Evolutionary conservation across 176 grass and related monocot species (phyloP), one percentile per base, ranked within the genome.

Genomic region (Oryza officinalis): DNA sequence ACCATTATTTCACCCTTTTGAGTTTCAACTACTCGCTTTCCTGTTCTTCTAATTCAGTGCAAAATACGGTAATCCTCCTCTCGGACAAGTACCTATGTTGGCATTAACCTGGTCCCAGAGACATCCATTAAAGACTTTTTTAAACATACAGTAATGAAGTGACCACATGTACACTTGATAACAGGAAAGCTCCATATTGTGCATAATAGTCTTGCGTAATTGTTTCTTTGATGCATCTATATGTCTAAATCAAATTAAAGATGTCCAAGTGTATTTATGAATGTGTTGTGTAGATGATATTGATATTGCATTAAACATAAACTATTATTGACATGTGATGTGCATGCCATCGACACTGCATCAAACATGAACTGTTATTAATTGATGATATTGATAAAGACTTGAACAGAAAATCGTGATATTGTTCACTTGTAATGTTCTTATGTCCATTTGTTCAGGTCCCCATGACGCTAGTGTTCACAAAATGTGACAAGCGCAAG

Each of bases 401-500:
- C 41, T 30, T 64, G 59, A 66, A 15, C 44, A 72, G 25, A 7
- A 81, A 77, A 28, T 86, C 32, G 64, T 20, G 20, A 10, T 35
- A 68, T 7, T 57, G 57, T 50, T 69, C 18, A 20, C 8, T 43
- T 72, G 60, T 22, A 78, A 78, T 88, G 61, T 71, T 72, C 15
- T 70, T 74, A 47, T 74, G 7, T 13, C 12, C 30, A 33, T 83
- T 31, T 57, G 43, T 75, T 86, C 86, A 99, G 96, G 91, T 99
- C 37, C 96, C 96, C 6, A 99, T 96, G 96, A 99, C 93, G 4
- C 63, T 99, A 1, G 87, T 99, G 28, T 99, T 99, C 88, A 99
- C 96, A 2, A 99, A 99, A 81, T 99, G 96, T 67, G 96, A 99
- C 83, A 99, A 99, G 35, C 89, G 96, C 59, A 94, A 91, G 88